Evolutionary conservation across 495 filamentous ascomycete species (phyloP).

Genomic region (Penicillium antarcticum): DNA sequence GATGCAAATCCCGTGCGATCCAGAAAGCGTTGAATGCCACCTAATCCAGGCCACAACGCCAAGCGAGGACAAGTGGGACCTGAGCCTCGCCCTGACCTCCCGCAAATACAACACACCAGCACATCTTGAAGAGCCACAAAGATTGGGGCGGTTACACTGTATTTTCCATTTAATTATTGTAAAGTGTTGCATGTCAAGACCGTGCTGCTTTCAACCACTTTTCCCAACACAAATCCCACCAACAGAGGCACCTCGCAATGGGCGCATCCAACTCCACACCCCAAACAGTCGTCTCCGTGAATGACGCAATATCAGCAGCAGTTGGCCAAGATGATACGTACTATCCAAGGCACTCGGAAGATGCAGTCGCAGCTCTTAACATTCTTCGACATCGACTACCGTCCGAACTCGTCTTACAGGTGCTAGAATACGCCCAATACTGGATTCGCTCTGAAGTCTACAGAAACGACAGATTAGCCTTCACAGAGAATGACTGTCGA

Average conservation of each 20-base stretch:
- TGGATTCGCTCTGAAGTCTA: background rate
- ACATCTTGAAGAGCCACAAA: no score
- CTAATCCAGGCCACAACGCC: no score
- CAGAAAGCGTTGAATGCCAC: no score
- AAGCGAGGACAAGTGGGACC: no score
- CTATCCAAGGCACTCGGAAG: background rate
- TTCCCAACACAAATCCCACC: no score
- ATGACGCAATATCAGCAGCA: background rate
- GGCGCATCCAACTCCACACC: background rate
- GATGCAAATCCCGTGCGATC: no score
- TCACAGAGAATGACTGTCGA: background rate
- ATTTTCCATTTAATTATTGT: no score
- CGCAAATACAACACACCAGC: no score
- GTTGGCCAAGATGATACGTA: background rate
- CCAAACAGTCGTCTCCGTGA: background rate
- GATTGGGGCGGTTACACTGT: no score
- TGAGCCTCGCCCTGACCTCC: no score
- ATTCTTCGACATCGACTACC: background rate
- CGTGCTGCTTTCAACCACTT: no score
- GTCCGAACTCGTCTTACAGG: slow-evolving; percentile 1
- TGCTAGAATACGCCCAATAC: background rate
- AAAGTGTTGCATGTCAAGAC: no score
- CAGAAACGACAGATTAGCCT: background rate
- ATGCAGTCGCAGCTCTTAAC: background rate
- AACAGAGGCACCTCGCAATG: background rate